Conservation (phyloP, 2,329 filamentous ascomycete genomes). For the Cryphonectria japonica region DNA sequence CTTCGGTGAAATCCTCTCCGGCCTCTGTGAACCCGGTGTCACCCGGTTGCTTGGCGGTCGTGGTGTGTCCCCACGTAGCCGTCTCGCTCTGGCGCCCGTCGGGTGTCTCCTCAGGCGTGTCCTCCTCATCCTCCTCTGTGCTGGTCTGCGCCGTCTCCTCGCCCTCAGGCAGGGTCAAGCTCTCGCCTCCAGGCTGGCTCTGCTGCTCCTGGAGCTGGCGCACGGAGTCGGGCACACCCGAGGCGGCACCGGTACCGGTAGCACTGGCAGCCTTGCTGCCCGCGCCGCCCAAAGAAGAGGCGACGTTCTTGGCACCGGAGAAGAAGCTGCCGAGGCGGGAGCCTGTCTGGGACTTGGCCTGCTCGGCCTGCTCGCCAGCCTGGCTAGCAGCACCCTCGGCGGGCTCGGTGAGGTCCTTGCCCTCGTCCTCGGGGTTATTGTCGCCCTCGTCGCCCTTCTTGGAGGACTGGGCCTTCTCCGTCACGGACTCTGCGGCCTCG, state of each 20-base stretch:
- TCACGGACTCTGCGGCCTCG: conserved; percentile 15
- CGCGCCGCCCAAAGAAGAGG: conserved; percentile 20
- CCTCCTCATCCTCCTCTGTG: conserved; percentile 31
- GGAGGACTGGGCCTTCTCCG: conserved; percentile 19
- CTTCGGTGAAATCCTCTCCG: conserved; percentile 6
- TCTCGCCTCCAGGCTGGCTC: conserved; percentile 28
- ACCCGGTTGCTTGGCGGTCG: conserved; percentile 15
- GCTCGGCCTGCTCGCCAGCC: conserved; percentile 10
- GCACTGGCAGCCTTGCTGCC: conserved; percentile 24
- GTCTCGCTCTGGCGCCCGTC: conserved; percentile 29
- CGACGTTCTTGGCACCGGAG: conserved; percentile 25
- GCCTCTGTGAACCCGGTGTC: conserved; percentile 1
- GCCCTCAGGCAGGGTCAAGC: conserved; percentile 22
- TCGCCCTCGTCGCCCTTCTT: conserved; percentile 17
- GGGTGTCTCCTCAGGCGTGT: conserved; percentile 27
- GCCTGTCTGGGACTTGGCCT: conserved; percentile 11
- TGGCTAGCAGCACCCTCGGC: conserved; percentile 25
- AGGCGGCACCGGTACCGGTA: neutral
- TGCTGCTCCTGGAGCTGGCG: conserved; percentile 25
- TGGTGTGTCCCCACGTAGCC: conserved; percentile 15
- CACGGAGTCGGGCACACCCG: conserved; percentile 22
- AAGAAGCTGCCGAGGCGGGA: conserved; percentile 27
- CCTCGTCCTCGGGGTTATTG: conserved; percentile 31
- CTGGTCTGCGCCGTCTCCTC: conserved; percentile 19
- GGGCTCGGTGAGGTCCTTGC: conserved; percentile 31